Evolutionary conservation across 2,329 filamentous ascomycete genomes (phyloP).

Genomic region (Fusarium continuum): DNA sequence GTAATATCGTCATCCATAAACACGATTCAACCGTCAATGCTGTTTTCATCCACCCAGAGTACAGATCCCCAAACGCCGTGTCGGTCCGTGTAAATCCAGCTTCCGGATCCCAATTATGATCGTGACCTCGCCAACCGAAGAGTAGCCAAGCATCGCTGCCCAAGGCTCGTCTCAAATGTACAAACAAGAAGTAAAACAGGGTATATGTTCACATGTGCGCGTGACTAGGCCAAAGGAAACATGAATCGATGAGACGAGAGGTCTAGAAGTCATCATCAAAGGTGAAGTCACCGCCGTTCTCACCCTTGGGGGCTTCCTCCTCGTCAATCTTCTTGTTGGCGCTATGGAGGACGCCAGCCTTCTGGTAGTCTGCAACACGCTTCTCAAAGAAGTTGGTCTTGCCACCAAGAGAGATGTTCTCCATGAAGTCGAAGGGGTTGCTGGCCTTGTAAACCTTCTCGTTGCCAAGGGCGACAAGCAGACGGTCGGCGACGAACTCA

Average conservation of each 20-base stretch:
- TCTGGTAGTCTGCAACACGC: conserved; percentile 99
- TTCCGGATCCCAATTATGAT: conserved; percentile 32
- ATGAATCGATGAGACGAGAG: conserved; percentile 23
- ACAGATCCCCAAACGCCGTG: conserved; percentile 37
- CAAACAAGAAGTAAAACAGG: conserved; percentile 38
- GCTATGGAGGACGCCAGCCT: conserved; percentile 97
- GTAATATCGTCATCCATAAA: conserved; percentile 42
- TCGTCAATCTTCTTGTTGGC: conserved; percentile 73
- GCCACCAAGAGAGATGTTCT: conserved; percentile 97
- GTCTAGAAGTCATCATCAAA: conserved; percentile 97
- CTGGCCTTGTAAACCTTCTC: conserved; percentile 90
- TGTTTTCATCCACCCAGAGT: conserved; percentile 38
- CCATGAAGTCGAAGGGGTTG: conserved; percentile 99
- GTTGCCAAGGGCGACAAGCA: conserved; percentile 92
- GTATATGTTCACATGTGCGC: conserved; percentile 39
- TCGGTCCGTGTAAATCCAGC: conserved; percentile 32
- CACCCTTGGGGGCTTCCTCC: conserved; percentile 59
- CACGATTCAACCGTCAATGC: conserved; percentile 38
- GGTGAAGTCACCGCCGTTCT: conserved; percentile 80
- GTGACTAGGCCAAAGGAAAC: conserved; percentile 10
- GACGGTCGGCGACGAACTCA: conserved; percentile 97
- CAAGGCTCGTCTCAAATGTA: conserved; percentile 40
- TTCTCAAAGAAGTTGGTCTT: conserved; percentile 99
- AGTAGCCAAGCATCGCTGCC: conserved; percentile 33
- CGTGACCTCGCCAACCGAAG: conserved; percentile 11